phyloP scores from a whole-genome alignment of 495 filamentous ascomycete genomes.

The Daldinia caldariorum region DNA sequence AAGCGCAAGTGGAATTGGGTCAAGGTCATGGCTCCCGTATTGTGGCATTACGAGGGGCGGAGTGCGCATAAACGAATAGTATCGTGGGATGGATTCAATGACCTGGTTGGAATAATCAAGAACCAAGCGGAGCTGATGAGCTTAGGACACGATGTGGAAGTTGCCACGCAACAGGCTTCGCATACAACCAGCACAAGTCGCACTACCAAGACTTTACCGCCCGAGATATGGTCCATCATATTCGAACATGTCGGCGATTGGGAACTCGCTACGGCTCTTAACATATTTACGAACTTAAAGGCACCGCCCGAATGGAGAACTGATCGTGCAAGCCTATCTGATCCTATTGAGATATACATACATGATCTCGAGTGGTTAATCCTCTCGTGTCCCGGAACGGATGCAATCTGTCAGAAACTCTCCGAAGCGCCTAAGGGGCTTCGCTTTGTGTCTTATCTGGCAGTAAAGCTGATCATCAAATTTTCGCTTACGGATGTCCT shows the following conservation, averaged over 20 bases:
- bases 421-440: conserved; percentile 72
- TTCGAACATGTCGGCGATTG: conserved; percentile 86
- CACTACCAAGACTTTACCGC: conserved; percentile 64
- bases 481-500: conserved; percentile 84
- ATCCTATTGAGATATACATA: conserved; percentile 63
- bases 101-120: conserved; percentile 71
- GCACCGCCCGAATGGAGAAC: conserved; percentile 76
- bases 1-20: conserved; percentile 85
- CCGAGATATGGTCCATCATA: conserved; percentile 89
- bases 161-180: conserved; percentile 54
- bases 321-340: conserved; percentile 51
- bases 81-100: conserved; percentile 73
- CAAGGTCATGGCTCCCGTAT: conserved; percentile 71
- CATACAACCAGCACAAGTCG: conserved; percentile 44
- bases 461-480: conserved; percentile 89
- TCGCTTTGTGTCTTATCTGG: conserved; percentile 78
- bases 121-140: conserved; percentile 71
- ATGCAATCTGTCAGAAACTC: conserved; percentile 71
- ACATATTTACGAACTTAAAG: conserved; percentile 78
- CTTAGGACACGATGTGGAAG: conserved; percentile 67
- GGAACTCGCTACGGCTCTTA: conserved; percentile 84
- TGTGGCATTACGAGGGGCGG: conserved; percentile 73
- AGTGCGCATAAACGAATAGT: conserved; percentile 59
- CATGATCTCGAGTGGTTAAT: conserved; percentile 81
- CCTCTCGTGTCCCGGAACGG: conserved; percentile 70